Base-by-base conservation (phyloP, 768 basidiomycete species). In the Hirschioporus abietinus region DNA sequence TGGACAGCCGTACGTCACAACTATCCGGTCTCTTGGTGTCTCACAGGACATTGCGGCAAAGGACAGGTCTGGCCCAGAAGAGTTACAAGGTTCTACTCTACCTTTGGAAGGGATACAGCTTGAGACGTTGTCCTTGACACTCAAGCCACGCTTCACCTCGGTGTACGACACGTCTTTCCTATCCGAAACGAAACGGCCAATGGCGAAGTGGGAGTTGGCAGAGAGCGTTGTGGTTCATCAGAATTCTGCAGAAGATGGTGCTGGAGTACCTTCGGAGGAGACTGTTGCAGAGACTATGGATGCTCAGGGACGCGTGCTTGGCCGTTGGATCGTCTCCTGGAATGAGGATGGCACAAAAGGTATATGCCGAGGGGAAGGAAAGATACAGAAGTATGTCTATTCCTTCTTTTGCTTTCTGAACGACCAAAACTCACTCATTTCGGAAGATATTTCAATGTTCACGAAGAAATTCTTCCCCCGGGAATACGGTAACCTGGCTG, bases 201-300 rank as follows among this genome's bases (percentile, higher is more conserved):
- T 93, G 69, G 90, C 92, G 15, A 92, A 86, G 68, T 94, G 91
- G 92, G 89, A 92, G 73, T 84, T 94, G 26, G 86, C 88, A 25
- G 74, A 79, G 58, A 78, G 71, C 25, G 78, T 92, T 34, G 74
- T 81, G 63, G 76, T 89, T 0, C 73, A 78, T 20, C 80, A 81
- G 68, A 71, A 35, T 20, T 25, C 25, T 2, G 4, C 76, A 4
- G 67, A 72, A 24, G 69, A 67, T n/a, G 72, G 76, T 1, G 66
- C 67, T 52, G 78, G 76, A 1, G 77, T 77, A 1, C 74, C 77
- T 27, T 71, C 77, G 66, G 87, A 92, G 70, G 92, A 94, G 76
- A 92, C 92, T 0, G 83, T 93, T 1, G 93, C 93, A 17, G 92
- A 93, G 76, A 93, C 90, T 1, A 70, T 81, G 58, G 84, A 89